A percentile compares a stretch with the other conserved stretches of the same genome.
Evolutionary conservation across 345 rosid species (phyloP).

Genomic region (Hypericum androsaemum): DNA sequence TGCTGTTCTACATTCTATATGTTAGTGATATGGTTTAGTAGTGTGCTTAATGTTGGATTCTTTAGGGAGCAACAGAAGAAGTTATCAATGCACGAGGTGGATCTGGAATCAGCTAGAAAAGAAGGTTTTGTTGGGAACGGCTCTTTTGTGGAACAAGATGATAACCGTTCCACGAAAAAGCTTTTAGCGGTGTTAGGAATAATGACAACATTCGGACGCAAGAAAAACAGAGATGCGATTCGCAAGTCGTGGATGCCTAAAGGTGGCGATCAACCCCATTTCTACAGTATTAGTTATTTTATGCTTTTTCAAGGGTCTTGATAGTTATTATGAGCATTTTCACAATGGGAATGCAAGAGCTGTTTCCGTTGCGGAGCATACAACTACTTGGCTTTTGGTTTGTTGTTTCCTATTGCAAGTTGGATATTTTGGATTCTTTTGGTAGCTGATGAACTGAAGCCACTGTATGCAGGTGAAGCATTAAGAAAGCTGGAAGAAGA

Average conservation of each 20-base stretch:
- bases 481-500: constrained; percentile 50
- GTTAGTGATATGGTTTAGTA: constrained; percentile 1
- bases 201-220: constrained; percentile 58
- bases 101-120: constrained; percentile 49
- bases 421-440: too few relatives aligned
- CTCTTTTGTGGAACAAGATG: constrained; percentile 19
- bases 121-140: constrained; percentile 53
- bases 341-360: too few relatives aligned
- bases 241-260: constrained; percentile 89
- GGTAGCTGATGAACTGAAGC: constrained; percentile 12
- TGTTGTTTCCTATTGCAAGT: too few relatives aligned
- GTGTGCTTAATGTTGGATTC: neutral
- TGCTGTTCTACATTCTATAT: neutral
- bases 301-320: too few relatives aligned
- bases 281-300: too few relatives aligned
- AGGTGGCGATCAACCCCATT: constrained; percentile 9
- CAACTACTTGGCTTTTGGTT: neutral
- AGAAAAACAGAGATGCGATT: constrained; percentile 69
- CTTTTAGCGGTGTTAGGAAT: constrained; percentile 68
- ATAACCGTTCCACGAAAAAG: constrained; percentile 34
- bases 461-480: constrained; percentile 40
- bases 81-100: constrained; percentile 56
- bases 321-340: too few relatives aligned
- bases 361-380: too few relatives aligned
- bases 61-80: constrained; percentile 83